phyloP scores from a whole-genome alignment of 257 asterid species.

The Echium plantagineum region DNA sequence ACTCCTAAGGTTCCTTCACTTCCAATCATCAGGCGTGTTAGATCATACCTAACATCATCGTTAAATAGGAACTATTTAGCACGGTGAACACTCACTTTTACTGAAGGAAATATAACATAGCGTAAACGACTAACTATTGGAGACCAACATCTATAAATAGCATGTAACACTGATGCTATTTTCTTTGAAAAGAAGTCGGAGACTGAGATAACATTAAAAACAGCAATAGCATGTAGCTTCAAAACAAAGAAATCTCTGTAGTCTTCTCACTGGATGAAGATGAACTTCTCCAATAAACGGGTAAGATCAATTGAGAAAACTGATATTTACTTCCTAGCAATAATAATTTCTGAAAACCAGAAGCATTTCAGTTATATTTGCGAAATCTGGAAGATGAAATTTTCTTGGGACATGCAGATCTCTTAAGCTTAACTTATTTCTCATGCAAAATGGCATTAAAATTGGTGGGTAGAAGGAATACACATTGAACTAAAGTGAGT shows the following conservation, averaged over 20 bases:
- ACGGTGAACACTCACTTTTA: neutral
- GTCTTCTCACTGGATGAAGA: neutral
- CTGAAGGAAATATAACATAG: neutral
- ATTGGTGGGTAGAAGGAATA: too few relatives aligned
- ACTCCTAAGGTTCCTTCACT: conserved; percentile 99
- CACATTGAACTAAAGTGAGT: too few relatives aligned
- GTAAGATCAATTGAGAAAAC: neutral
- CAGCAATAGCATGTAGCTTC: neutral
- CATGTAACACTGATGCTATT: neutral
- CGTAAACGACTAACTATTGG: neutral
- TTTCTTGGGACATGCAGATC: neutral
- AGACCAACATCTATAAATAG: neutral
- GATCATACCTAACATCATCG: conserved; percentile 55
- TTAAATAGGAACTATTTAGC: conserved; percentile 15
- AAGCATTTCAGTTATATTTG: too few relatives aligned
- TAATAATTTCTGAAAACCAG: neutral
- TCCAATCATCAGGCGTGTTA: conserved; percentile 88
- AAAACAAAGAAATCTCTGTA: too few relatives aligned
- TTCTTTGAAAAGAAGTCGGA: neutral
- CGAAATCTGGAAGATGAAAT: neutral
- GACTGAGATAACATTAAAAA: neutral
- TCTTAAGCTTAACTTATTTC: neutral
- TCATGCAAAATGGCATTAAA: neutral
- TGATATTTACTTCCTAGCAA: too few relatives aligned
- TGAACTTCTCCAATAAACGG: neutral